A percentile compares a stretch with the other conserved stretches of the same genome.
Conservation (phyloP, 2,329 filamentous ascomycete genomes). For the Fusarium armeniacum region DNA sequence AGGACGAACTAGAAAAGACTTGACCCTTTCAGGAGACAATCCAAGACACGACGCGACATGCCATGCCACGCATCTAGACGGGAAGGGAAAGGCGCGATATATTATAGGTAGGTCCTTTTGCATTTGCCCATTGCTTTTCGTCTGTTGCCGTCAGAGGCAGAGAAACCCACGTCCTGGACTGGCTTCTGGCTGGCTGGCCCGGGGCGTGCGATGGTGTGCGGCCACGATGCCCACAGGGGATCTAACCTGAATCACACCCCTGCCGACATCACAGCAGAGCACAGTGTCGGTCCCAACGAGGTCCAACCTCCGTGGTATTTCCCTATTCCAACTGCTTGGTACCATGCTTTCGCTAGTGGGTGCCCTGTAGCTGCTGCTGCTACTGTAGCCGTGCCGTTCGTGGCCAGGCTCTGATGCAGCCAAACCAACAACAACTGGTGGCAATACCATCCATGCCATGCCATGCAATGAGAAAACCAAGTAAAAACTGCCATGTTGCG, state of each 20-base stretch:
- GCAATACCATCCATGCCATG: slow-evolving; percentile 17
- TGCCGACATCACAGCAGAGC: slow-evolving; percentile 34
- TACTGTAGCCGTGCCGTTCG: slow-evolving; percentile 2
- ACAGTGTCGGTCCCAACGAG: slow-evolving; percentile 34
- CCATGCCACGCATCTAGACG: slow-evolving; percentile 38
- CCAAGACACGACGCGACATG: slow-evolving; percentile 26
- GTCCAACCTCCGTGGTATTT: slow-evolving; percentile 43
- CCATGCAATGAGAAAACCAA: slow-evolving; percentile 19
- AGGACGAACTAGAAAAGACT: slow-evolving; percentile 20
- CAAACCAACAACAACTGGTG: slow-evolving; percentile 25
- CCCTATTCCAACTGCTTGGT: slow-evolving; percentile 41
- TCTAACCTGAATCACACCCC: slow-evolving; percentile 37
- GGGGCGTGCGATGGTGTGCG: slow-evolving; percentile 32
- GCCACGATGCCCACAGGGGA: slow-evolving; percentile 37
- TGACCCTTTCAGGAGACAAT: slow-evolving; percentile 33
- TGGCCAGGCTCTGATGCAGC: slow-evolving; percentile 19
- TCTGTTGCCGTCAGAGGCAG: slow-evolving; percentile 23
- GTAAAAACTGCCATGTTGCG: slow-evolving; percentile 13
- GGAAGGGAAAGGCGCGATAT: slow-evolving; percentile 45
- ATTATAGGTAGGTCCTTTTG: slow-evolving; percentile 35
- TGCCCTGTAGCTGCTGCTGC: slow-evolving; percentile 3
- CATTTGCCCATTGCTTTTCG: slow-evolving; percentile 11
- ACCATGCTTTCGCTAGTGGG: slow-evolving; percentile 22
- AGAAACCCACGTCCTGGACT: slow-evolving; percentile 7
- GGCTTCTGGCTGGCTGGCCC: neutral